A percentile compares a stretch with the other conserved stretches of the same genome.
phyloP scores from a whole-genome alignment of 2,329 filamentous ascomycete genomes.

The Endoconidiophora polonica region DNA sequence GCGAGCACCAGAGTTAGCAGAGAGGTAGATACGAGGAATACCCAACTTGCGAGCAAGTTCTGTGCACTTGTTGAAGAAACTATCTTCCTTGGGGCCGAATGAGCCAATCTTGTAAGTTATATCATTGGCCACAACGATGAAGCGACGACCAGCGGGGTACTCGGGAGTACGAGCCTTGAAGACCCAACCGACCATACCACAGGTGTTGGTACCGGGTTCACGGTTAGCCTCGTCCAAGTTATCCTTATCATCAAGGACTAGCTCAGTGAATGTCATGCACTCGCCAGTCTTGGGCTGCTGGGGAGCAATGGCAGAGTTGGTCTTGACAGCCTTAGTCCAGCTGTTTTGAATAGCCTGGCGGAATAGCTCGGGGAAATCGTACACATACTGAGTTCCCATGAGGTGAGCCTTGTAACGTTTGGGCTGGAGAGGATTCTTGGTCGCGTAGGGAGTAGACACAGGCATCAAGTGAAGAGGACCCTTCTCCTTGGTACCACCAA shows the following conservation, averaged over 20 bases:
- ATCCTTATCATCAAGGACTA: conserved; percentile 88
- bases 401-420: conserved; percentile 99
- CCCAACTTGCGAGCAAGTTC: conserved; percentile 86
- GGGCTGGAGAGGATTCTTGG: conserved; percentile 96
- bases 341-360: conserved; percentile 92
- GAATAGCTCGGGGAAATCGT: conserved; percentile 99
- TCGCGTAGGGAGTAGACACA: conserved; percentile 83
- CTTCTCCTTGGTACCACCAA: conserved; percentile 86
- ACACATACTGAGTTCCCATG: conserved; percentile 98
- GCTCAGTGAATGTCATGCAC: conserved; percentile 84
- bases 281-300: conserved; percentile 76
- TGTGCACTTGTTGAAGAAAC: conserved; percentile 98
- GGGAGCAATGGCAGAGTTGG: conserved; percentile 55
- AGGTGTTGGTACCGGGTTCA: conserved; percentile 85
- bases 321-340: conserved; percentile 63
- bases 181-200: conserved; percentile 98
- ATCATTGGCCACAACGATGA: conserved; percentile 95
- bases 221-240: conserved; percentile 84
- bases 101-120: conserved; percentile 99
- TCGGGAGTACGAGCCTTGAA: conserved; percentile 89
- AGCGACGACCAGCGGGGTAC: conserved; percentile 80
- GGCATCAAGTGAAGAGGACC: conserved; percentile 87
- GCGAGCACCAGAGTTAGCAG: conserved; percentile 95
- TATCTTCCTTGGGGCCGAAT: conserved; percentile 90
- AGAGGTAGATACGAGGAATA: conserved; percentile 93